Evolutionary conservation across 805 yeast species (phyloP).

Genomic region (Ogataea polymorpha): DNA sequence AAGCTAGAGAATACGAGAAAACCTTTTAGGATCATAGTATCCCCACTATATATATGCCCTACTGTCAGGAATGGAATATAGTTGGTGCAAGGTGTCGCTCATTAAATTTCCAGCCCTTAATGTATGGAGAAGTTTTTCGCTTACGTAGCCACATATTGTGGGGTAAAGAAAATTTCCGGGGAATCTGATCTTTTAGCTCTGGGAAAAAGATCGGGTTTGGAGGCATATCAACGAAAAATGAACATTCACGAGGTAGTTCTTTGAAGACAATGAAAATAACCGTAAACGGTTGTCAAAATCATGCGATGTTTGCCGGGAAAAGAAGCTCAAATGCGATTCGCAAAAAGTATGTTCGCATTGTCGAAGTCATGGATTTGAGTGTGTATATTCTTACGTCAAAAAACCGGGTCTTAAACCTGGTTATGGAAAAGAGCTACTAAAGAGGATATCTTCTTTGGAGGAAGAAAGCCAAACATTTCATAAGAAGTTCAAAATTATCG

Average conservation of each 20-base stretch:
- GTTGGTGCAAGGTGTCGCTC: constrained; percentile 10
- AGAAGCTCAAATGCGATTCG: constrained; percentile 20
- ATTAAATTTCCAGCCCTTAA: not conserved
- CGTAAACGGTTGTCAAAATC: constrained; percentile 15
- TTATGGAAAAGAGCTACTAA: constrained; percentile 23
- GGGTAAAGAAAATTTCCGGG: constrained; percentile 1
- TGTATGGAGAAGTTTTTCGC: not conserved
- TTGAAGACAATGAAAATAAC: not conserved
- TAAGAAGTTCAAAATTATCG: constrained; percentile 3
- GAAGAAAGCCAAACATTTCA: constrained; percentile 4
- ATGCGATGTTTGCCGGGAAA: constrained; percentile 19
- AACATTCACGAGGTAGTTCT: not conserved
- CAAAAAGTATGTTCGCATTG: constrained; percentile 17
- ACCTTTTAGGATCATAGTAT: not conserved
- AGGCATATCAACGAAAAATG: not conserved
- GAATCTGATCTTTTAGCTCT: not conserved
- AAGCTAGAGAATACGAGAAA: not conserved
- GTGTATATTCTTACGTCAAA: constrained; percentile 21
- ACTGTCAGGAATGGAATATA: not conserved
- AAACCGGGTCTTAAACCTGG: constrained; percentile 29
- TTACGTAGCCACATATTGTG: constrained; percentile 1
- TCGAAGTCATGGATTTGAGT: constrained; percentile 10
- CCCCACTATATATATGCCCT: not conserved
- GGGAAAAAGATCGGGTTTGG: not conserved
- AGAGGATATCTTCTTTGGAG: constrained; percentile 11